A percentile compares a stretch with the other conserved stretches of the same genome.
phyloP scores from a whole-genome alignment of 2,329 filamentous ascomycete species.

The Coniochaeta ligniaria region DNA sequence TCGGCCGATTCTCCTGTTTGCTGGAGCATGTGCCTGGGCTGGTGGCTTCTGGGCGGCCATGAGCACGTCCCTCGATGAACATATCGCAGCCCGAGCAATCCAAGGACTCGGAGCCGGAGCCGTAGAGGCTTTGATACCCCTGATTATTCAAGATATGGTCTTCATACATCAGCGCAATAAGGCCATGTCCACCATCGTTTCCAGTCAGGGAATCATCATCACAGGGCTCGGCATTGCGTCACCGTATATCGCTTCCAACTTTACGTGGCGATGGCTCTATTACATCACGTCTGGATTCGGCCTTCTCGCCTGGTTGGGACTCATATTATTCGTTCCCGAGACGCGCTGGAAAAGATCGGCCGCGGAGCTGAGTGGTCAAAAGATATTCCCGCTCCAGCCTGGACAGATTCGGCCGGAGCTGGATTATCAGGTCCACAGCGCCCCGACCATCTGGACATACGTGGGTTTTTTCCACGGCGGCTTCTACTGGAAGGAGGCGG shows the following conservation, averaged over 20 bases:
- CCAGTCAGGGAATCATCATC: constrained; percentile 21
- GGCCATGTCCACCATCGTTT: constrained; percentile 22
- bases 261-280: constrained; percentile 28
- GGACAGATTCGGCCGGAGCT: constrained; percentile 19
- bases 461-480: constrained; percentile 22
- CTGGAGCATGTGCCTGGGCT: constrained; percentile 22
- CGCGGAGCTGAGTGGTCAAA: constrained; percentile 20
- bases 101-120: constrained; percentile 27
- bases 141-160: constrained; percentile 30
- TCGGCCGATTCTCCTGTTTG: constrained; percentile 25
- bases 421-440: constrained; percentile 17
- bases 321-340: constrained; percentile 25
- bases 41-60: constrained; percentile 28
- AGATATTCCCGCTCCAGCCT: constrained; percentile 14
- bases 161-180: constrained; percentile 29
- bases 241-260: constrained; percentile 21
- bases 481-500: constrained; percentile 18
- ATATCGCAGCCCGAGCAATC: constrained; percentile 24
- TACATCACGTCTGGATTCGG: constrained; percentile 22
- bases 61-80: constrained; percentile 19
- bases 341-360: constrained; percentile 22
- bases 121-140: constrained; percentile 26
- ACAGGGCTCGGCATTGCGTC: constrained; percentile 19
- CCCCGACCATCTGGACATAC: constrained; percentile 21
- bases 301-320: constrained; percentile 22